phyloP scores from a whole-genome alignment of 257 asterid genomes.

The Anisodus acutangulus region DNA sequence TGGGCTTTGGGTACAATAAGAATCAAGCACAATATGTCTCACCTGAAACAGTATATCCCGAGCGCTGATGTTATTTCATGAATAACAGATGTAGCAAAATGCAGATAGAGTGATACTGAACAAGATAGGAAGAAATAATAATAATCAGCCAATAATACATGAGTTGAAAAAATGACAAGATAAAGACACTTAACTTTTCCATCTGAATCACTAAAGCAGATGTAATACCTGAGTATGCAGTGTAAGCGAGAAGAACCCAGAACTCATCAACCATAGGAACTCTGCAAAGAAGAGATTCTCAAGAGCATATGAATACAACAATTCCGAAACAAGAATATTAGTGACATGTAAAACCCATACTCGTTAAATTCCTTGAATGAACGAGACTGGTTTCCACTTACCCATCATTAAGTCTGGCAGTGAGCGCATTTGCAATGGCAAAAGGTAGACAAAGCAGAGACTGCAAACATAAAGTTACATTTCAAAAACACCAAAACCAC shows the following conservation, averaged over 20 bases:
- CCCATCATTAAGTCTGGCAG: slow-evolving; percentile 91
- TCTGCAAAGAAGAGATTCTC: slow-evolving; percentile 53
- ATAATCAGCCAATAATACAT: background rate
- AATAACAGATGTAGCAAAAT: slow-evolving; percentile 85
- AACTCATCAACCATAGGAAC: slow-evolving; percentile 84
- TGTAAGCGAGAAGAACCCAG: slow-evolving; percentile 80
- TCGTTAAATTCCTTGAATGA: background rate
- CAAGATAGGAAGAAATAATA: slow-evolving; percentile 26
- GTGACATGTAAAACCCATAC: slow-evolving; percentile 25
- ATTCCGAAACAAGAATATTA: background rate
- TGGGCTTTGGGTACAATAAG: background rate
- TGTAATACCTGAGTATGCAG: slow-evolving; percentile 59
- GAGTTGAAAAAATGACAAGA: background rate
- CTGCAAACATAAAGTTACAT: slow-evolving; percentile 46
- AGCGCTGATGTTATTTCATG: slow-evolving; percentile 93
- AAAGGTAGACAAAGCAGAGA: slow-evolving; percentile 85
- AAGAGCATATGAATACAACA: background rate
- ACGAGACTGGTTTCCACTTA: slow-evolving; percentile 38
- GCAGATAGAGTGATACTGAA: slow-evolving; percentile 77
- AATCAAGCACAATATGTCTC: slow-evolving; percentile 23
- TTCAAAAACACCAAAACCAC: background rate
- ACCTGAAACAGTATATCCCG: slow-evolving; percentile 97
- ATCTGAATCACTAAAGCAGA: background rate
- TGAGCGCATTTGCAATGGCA: slow-evolving; percentile 91
- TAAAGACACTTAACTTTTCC: background rate